Percentiles rank a stretch among this genome's conserved stretches.
Conservation (phyloP, 495 filamentous ascomycete species). For the Lophiostoma macrostomum region DNA sequence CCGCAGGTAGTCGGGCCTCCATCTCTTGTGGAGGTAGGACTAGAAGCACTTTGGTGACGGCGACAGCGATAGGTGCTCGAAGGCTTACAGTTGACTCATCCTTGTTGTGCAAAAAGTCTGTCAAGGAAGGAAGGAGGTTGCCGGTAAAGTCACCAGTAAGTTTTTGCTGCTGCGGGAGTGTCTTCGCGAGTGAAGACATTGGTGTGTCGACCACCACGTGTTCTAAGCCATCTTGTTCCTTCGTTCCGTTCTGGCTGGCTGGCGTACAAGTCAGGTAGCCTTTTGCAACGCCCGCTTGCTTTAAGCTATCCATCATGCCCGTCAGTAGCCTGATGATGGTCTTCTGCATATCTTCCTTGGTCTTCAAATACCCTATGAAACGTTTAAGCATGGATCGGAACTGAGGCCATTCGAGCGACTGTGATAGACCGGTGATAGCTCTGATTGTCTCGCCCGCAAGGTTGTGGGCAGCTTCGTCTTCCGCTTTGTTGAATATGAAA, state of each 20-base stretch:
- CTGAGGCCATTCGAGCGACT: conserved; percentile 85
- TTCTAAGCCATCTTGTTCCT: conserved; percentile 33
- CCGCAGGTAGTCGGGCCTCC: conserved; percentile 67
- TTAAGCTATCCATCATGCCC: conserved; percentile 72
- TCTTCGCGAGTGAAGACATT: conserved; percentile 53
- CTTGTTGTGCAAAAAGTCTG: conserved; percentile 84
- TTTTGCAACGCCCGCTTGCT: conserved; percentile 49
- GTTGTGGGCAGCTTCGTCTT: conserved; percentile 76
- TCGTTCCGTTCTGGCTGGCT: conserved; percentile 38
- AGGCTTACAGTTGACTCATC: conserved; percentile 89
- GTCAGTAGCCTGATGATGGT: conserved; percentile 79
- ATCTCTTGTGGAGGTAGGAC: conserved; percentile 71
- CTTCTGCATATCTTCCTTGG: conserved; percentile 80
- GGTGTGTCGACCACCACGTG: conserved; percentile 20
- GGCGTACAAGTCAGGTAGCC: conserved; percentile 33
- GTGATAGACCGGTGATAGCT: conserved; percentile 68
- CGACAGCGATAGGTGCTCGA: conserved; percentile 82
- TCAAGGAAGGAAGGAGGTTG: conserved; percentile 71
- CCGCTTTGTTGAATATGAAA: conserved; percentile 78
- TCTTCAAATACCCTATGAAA: conserved; percentile 73
- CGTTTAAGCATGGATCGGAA: conserved; percentile 77
- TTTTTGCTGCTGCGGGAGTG: conserved; percentile 66
- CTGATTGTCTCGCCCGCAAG: conserved; percentile 75
- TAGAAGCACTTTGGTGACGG: conserved; percentile 78
- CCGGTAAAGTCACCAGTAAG: conserved; percentile 69